Percentiles rank a stretch among this genome's conserved stretches.
These are phyloP conservation scores for Pseudocercospora crystallina DNA, from an alignment of 2,329 filamentous ascomycete species.

Conservation along the genomic window DNA sequence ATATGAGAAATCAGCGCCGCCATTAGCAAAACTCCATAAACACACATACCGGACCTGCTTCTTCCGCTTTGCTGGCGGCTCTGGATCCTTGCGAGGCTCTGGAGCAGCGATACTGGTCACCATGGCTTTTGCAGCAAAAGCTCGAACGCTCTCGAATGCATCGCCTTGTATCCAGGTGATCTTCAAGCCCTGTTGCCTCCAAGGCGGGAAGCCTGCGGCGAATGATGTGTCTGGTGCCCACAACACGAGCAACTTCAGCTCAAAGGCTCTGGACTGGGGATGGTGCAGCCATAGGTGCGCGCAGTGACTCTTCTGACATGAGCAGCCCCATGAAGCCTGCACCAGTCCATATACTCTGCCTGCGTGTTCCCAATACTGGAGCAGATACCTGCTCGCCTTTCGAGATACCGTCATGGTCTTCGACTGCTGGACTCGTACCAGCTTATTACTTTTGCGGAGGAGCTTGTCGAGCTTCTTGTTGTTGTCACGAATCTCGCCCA, in stretches of 20 bases:
- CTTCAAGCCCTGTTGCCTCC: constrained; percentile 4
- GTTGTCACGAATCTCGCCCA: constrained; percentile 1
- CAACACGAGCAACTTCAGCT: constrained; percentile 8
- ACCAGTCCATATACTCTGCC: constrained; percentile 11
- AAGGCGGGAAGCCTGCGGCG: neutral
- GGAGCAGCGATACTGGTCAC: neutral
- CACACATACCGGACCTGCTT: neutral
- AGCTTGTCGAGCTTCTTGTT: constrained; percentile 10
- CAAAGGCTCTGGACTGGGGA: neutral
- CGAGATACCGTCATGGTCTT: neutral
- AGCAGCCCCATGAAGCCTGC: constrained; percentile 4
- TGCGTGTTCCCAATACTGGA: constrained; percentile 17
- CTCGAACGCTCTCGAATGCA: too few species aligned
- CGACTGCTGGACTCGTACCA: neutral
- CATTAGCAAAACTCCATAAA: too few species aligned
- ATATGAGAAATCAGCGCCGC: too few species aligned
- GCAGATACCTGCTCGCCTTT: constrained; percentile 1
- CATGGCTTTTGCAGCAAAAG: neutral
- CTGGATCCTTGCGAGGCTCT: neutral
- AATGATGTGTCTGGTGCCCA: neutral
- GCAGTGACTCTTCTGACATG: constrained; percentile 8
- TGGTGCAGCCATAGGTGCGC: constrained; percentile 15
- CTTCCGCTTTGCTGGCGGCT: neutral
- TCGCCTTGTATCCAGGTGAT: constrained; percentile 6
- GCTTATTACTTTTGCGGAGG: constrained; percentile 1